Evolutionary conservation across 2,329 filamentous ascomycete species (phyloP).

Genomic region (Penicillium sp.): DNA sequence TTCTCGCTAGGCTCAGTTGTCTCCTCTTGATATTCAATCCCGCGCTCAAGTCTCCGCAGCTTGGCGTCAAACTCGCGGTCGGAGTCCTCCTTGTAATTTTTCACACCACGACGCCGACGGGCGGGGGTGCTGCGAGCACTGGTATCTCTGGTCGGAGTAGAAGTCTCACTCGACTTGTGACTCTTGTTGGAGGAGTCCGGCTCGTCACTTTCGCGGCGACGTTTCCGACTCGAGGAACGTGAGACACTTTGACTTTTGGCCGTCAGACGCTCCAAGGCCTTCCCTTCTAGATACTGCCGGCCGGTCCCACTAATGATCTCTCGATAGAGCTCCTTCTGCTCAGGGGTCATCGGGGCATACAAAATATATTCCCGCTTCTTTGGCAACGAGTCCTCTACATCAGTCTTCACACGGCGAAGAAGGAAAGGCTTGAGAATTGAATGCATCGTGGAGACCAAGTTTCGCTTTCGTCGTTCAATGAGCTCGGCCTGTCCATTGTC

Average conservation of each 20-base stretch:
- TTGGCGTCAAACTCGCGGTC: slow-evolving; percentile 83
- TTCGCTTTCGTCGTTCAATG: slow-evolving; percentile 72
- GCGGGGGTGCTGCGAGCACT: slow-evolving; percentile 44
- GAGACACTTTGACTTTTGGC: slow-evolving; percentile 33
- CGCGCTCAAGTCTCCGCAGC: slow-evolving; percentile 45
- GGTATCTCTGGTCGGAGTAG: slow-evolving; percentile 62
- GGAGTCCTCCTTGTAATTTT: slow-evolving; percentile 67
- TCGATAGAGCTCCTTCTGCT: slow-evolving; percentile 88
- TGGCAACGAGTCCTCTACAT: slow-evolving; percentile 86
- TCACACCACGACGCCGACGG: slow-evolving; percentile 51
- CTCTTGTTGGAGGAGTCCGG: slow-evolving; percentile 63
- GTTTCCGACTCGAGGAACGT: slow-evolving; percentile 54
- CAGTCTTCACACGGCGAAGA: slow-evolving; percentile 82
- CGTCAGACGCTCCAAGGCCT: slow-evolving; percentile 50
- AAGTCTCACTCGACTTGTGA: slow-evolving; percentile 68
- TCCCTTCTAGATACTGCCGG: slow-evolving; percentile 49
- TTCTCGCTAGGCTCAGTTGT: slow-evolving; percentile 40
- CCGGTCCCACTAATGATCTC: slow-evolving; percentile 77
- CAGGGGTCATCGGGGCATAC: slow-evolving; percentile 85
- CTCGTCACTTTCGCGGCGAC: slow-evolving; percentile 51
- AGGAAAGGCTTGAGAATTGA: slow-evolving; percentile 89
- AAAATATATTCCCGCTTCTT: slow-evolving; percentile 96
- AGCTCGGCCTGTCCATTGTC: slow-evolving; percentile 76
- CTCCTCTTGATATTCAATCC: slow-evolving; percentile 62
- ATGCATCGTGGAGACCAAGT: slow-evolving; percentile 83